Conservation (phyloP, 2,329 filamentous ascomycete genomes). For the Aurifilum marmelostoma region DNA sequence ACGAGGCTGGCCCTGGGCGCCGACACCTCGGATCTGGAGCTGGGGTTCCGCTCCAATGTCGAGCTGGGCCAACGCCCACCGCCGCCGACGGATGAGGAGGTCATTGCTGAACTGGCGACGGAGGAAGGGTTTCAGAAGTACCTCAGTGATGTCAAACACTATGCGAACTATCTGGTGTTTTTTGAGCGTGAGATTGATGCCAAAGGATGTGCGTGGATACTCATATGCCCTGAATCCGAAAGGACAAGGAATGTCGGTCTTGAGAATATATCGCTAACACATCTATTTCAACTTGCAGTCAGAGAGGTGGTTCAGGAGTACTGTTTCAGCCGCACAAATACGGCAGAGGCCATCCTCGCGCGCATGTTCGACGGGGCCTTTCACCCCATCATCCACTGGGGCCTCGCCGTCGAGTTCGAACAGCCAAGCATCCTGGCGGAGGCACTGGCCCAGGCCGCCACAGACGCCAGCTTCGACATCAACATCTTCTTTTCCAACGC, state of each 20-base stretch:
- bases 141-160: constrained; percentile 38
- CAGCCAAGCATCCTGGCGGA: constrained; percentile 70
- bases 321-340: constrained; percentile 58
- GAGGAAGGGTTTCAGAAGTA: constrained; percentile 3
- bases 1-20: constrained; percentile 77
- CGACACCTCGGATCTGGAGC: constrained; percentile 23
- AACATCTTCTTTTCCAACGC: constrained; percentile 45
- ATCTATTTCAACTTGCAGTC: constrained; percentile 38
- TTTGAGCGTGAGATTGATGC: constrained; percentile 61
- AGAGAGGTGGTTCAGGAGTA: constrained; percentile 60
- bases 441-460: constrained; percentile 65
- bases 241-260: too few species aligned
- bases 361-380: constrained; percentile 55
- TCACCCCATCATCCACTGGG: constrained; percentile 71
- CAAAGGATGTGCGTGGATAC: constrained; percentile 48
- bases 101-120: constrained; percentile 6
- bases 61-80: constrained; percentile 1
- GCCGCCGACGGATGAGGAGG: not conserved
- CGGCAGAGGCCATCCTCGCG: constrained; percentile 61
- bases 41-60: constrained; percentile 2
- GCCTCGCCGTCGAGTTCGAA: constrained; percentile 69
- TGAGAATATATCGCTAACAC: too few species aligned
- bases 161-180: constrained; percentile 64
- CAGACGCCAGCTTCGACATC: constrained; percentile 55
- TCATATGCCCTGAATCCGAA: not conserved